Evolutionary conservation across 2,329 filamentous ascomycete species (phyloP).

Genomic region (Aspergillus proliferans): DNA sequence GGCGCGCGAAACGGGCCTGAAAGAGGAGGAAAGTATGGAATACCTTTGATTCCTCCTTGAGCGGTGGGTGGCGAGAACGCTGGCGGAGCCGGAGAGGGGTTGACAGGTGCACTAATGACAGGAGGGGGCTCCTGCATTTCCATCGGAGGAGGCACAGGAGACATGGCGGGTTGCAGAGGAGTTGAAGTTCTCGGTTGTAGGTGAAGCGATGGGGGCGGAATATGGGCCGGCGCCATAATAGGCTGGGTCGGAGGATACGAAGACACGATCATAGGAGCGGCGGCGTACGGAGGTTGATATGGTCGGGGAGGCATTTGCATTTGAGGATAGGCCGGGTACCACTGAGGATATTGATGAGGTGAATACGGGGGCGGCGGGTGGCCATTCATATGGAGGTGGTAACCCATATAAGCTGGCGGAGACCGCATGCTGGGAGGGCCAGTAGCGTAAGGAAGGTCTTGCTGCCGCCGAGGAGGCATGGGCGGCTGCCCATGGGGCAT

Average conservation of each 20-base stretch:
- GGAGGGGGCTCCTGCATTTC: constrained; percentile 24
- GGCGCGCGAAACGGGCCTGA: constrained; percentile 46
- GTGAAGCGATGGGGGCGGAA: constrained; percentile 29
- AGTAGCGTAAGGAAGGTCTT: constrained; percentile 39
- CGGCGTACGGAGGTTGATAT: constrained; percentile 32
- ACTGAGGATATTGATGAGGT: constrained; percentile 42
- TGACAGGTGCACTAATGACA: constrained; percentile 13
- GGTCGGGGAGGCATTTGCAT: constrained; percentile 36
- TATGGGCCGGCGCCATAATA: constrained; percentile 32
- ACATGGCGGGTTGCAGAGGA: constrained; percentile 31
- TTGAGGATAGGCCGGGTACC: constrained; percentile 40
- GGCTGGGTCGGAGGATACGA: constrained; percentile 39
- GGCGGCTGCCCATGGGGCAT: constrained; percentile 46
- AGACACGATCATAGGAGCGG: constrained; percentile 37
- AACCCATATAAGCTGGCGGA: constrained; percentile 54
- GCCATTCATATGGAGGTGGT: constrained; percentile 53
- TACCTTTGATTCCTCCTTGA: constrained; percentile 18
- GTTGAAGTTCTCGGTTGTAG: constrained; percentile 33
- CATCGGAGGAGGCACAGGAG: constrained; percentile 25
- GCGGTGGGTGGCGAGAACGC: constrained; percentile 26
- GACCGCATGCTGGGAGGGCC: constrained; percentile 49
- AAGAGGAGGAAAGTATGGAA: constrained; percentile 17
- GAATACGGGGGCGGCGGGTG: constrained; percentile 41
- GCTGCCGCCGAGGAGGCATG: constrained; percentile 44
- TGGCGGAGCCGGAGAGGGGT: constrained; percentile 24